Evolutionary conservation across 129 eudicot species (phyloP), one percentile per base, ranked within the genome.

Genomic region (Logfia minima): DNA sequence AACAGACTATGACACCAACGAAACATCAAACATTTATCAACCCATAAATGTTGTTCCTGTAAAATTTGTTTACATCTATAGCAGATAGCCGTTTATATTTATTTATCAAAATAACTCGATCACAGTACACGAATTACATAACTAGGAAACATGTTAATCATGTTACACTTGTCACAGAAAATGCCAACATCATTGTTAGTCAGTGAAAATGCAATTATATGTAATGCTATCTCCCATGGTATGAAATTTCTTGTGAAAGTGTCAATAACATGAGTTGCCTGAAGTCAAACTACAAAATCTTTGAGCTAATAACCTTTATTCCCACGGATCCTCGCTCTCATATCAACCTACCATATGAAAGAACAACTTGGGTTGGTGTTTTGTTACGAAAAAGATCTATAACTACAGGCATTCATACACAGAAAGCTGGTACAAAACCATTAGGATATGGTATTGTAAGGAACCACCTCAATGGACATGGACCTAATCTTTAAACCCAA

Each of bases 241-340:
- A 34, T 6, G 70, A 66, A 16, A 17, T 34, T 16, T 66, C 28
- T 34, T 34, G 77, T 56, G 29, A 74, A 58, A 74, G 14, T 21
- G 10, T 21, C 23, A 11, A 39, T 14, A 74, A 74, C 35, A 13
- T 2, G 0, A 71, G 43, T 48, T n/a, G 19, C 17, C 6, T 60
- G 19, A 58, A n/a, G 55, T 55, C 68, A 13, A 59, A 29, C 59
- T 56, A 26, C 19, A 48, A 41, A 43, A 32, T 48, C 66, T 61
- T 23, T 75, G 51, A 66, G 41, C 73, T 77, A 90, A 75, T 90
- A 90, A 74, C 96, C 96, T 70, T 90, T 90, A 70, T 90, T 90
- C 72, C 96, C 96, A n/a, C 96, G 93, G 70, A 90, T 90, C 53
- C 93, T 85, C 45, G 93, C 91, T 84, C 93, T 82, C 96, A 90